Base-by-base conservation (phyloP, 2,329 filamentous ascomycete genomes). In the Xylariaceae sp. region DNA sequence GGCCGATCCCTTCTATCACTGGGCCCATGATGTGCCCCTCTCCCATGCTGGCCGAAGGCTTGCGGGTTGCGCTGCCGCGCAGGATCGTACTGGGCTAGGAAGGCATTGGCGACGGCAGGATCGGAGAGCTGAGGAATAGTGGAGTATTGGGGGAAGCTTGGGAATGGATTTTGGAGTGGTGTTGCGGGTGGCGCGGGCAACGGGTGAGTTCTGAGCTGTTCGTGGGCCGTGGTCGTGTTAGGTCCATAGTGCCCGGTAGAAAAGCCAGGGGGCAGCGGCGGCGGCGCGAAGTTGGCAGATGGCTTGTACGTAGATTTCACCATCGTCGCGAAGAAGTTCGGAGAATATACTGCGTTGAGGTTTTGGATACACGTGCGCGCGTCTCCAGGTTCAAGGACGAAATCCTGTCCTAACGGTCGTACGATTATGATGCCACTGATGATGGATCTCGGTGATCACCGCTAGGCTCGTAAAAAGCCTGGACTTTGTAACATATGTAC, bases 221-320 rank as follows among this genome's bases (percentile, higher is more conserved):
- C 87, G 70, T 96, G 96, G 41, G 92, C 96, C 1, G 92, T 90
- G 1, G 89, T 92, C 51, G 80, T 76, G 43, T 84, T 77, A 73
- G n/a, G n/a, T n/a, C 96, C 87, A 75, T 95, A 94, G 72, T 92
- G 9, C 21, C 41, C 41, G 15, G 41, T 43, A n/a, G 41, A 43
- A 29, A 43, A 96, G 59, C 89, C 91, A 41, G 85, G 78, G 26
- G 85, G 86, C 0, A 96, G 10, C 34, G 88, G 83, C 43, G 81
- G 83, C 43, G 81, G 76, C 36, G 73, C 68, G 16, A 72, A 55
- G 51, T 70, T 68, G 44, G 72, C 63, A 9, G 80, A 78, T 19
- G 83, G 78, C 56, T 81, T 83, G 71, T 92, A 84, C n/a, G 88
- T 92, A 18, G 87, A 89, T 67, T 85, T 90, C 46, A 92, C 75